phyloP scores from a whole-genome alignment of 1,284 basidiomycete species.

The Ustilago loliicola region DNA sequence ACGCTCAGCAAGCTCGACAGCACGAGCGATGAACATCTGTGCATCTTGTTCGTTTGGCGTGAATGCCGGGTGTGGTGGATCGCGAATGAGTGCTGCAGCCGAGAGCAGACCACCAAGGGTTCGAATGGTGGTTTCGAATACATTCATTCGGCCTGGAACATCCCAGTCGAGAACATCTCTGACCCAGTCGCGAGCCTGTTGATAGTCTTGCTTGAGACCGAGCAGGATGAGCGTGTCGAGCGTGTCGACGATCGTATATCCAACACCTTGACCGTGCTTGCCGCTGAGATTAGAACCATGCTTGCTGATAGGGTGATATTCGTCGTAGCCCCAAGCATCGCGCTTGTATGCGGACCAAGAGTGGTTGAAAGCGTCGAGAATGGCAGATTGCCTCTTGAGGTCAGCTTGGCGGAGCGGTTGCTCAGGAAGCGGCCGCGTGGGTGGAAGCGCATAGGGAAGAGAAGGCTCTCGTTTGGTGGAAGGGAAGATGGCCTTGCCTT shows the following conservation, averaged over 20 bases:
- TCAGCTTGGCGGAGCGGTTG: conserved; percentile 53
- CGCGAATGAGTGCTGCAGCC: conserved; percentile 72
- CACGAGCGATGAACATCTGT: conserved; percentile 66
- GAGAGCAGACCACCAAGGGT: conserved; percentile 86
- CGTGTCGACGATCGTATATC: conserved; percentile 70
- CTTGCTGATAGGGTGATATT: conserved; percentile 66
- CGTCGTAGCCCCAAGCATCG: conserved; percentile 69
- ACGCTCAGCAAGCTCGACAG: conserved; percentile 82
- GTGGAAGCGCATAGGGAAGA: conserved; percentile 48
- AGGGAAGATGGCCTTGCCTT: background rate
- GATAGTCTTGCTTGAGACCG: conserved; percentile 83
- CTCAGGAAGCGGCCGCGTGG: conserved; percentile 46
- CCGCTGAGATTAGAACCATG: conserved; percentile 61
- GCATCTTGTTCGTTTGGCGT: conserved; percentile 54
- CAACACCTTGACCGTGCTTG: conserved; percentile 52
- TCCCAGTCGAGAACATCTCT: conserved; percentile 80
- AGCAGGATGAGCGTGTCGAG: conserved; percentile 87
- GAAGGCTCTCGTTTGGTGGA: conserved; percentile 24
- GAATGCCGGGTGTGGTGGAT: conserved; percentile 53
- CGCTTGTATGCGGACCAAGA: conserved; percentile 66
- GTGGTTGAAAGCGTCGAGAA: conserved; percentile 61
- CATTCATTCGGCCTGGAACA: conserved; percentile 84
- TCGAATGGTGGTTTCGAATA: conserved; percentile 91
- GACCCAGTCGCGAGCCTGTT: conserved; percentile 84
- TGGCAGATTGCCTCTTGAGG: conserved; percentile 42